A percentile compares a stretch with the other conserved stretches of the same genome.
Evolutionary conservation across 2,329 filamentous ascomycete species (phyloP).

Genomic region (Aspergillus novoparasiticus): DNA sequence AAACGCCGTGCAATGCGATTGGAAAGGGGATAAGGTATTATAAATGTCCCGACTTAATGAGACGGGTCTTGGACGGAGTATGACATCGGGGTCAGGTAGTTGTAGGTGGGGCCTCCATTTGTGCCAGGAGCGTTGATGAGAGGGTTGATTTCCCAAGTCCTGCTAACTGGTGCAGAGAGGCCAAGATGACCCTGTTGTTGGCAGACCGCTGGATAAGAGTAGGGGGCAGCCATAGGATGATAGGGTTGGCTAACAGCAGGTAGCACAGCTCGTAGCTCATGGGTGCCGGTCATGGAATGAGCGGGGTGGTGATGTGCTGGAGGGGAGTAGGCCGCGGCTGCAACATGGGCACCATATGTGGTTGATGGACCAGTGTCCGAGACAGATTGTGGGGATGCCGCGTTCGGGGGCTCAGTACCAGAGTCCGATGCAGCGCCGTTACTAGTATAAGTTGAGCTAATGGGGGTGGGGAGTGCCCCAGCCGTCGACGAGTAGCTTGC

Average conservation of each 20-base stretch:
- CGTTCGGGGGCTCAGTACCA: slow-evolving; percentile 50
- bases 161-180: slow-evolving; percentile 34
- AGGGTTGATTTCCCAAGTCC: slow-evolving; percentile 43
- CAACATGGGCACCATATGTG: slow-evolving; percentile 47
- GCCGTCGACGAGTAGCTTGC: slow-evolving; percentile 71
- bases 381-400: slow-evolving; percentile 52
- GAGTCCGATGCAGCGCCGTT: slow-evolving; percentile 50
- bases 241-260: slow-evolving; percentile 36
- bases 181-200: slow-evolving; percentile 31
- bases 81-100: slow-evolving; percentile 35
- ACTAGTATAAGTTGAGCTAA: slow-evolving; percentile 42
- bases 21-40: slow-evolving; percentile 9
- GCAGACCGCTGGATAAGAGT: slow-evolving; percentile 36
- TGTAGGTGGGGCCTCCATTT: slow-evolving; percentile 33
- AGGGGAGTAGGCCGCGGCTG: slow-evolving; percentile 49
- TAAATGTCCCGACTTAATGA: slow-evolving; percentile 23
- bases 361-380: slow-evolving; percentile 48
- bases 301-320: slow-evolving; percentile 35
- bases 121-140: slow-evolving; percentile 32
- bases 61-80: slow-evolving; percentile 36
- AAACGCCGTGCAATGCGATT: slow-evolving; percentile 21
- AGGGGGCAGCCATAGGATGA: slow-evolving; percentile 30
- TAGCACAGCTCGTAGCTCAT: slow-evolving; percentile 43
- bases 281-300: slow-evolving; percentile 32
- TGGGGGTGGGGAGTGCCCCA: slow-evolving; percentile 43